Conservation (phyloP, 805 yeast species). For the Myxozyma neotropica region DNA sequence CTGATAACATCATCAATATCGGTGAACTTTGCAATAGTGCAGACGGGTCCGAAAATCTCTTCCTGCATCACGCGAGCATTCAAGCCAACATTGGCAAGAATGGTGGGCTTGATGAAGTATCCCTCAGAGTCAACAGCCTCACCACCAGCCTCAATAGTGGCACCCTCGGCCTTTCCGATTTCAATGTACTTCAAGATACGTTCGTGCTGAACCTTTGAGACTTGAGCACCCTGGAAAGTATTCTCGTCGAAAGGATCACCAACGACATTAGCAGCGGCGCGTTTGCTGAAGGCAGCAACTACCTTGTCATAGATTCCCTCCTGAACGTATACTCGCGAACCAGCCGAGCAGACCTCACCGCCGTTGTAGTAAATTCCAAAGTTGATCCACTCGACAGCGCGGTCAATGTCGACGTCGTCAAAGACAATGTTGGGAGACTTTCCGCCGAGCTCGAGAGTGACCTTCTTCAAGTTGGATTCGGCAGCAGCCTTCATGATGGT, state of each 20-base stretch:
- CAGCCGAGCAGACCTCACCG: slow-evolving; percentile 96
- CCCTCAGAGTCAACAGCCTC: slow-evolving; percentile 65
- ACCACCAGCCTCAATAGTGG: slow-evolving; percentile 81
- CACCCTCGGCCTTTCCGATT: slow-evolving; percentile 81
- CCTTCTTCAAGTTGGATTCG: slow-evolving; percentile 78
- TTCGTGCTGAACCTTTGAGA: slow-evolving; percentile 75
- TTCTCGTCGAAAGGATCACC: slow-evolving; percentile 85
- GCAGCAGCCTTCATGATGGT: slow-evolving; percentile 79
- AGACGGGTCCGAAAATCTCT: slow-evolving; percentile 95
- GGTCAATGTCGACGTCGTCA: slow-evolving; percentile 78
- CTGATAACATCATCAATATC: slow-evolving; percentile 79
- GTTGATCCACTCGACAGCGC: slow-evolving; percentile 74
- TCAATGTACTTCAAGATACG: slow-evolving; percentile 77
- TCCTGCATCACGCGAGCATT: slow-evolving; percentile 77
- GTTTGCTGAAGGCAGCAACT: slow-evolving; percentile 58
- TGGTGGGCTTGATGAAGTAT: slow-evolving; percentile 64
- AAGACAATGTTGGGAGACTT: slow-evolving; percentile 90
- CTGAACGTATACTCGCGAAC: slow-evolving; percentile 88
- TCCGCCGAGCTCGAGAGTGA: slow-evolving; percentile 94
- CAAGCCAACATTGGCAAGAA: slow-evolving; percentile 78
- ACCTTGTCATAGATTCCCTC: slow-evolving; percentile 80
- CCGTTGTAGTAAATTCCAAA: slow-evolving; percentile 88
- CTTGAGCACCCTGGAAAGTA: slow-evolving; percentile 90
- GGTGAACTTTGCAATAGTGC: slow-evolving; percentile 76
- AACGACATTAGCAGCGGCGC: slow-evolving; percentile 56